Base-by-base conservation (phyloP, 106 monocot genomes). In the Apostasia shenzhenica region DNA sequence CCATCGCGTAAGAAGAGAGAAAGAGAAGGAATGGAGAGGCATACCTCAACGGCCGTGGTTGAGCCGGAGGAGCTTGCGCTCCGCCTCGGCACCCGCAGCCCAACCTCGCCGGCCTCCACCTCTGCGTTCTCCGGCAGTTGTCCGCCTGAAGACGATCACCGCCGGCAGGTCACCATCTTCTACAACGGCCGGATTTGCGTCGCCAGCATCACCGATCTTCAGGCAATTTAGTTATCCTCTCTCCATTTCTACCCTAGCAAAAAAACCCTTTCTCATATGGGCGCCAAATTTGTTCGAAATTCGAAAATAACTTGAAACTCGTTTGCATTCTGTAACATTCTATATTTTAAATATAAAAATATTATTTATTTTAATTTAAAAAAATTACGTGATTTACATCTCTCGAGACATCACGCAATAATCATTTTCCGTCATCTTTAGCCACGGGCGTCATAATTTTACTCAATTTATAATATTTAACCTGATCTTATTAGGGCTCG, bases 161-260 rank as follows among this genome's bases (percentile, higher is more conserved):
- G 65, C 40, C 62, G 64, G 48, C 77, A 63, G 43, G 45, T 66
- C 8, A 65, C 77, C 55, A 77, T 71, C 9, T 70, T 70, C 45
- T 77, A 77, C 45, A 46, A 63, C 55, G 77, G 77, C 5, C 55
- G 41, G 48, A 55, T 65, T 38, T 70, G 59, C 55, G 71, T 66
- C 14, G 70, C 56, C 37, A 63, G 57, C 26, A 70, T 45, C 11
- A 77, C 77, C 1, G 77, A 77, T 55, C 12, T 77, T 56, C 77
- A 77, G 71, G 77, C 71, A 26, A 26, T 26, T 26, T 26, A 26
- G 26, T 26, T 26, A 26, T 26, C 26, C 26, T 26, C 26, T 26
- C 26, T 26, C 26, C 26, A 26, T 26, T 26, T 26, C 26, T 26
- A 26, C 26, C 26, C 26, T 56, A 14, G 55, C 55, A 56, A 26